Percentiles rank a stretch among this genome's conserved stretches.
Evolutionary conservation across 2,329 filamentous ascomycete species (phyloP).

Genomic region (Ophiocordyceps australis): DNA sequence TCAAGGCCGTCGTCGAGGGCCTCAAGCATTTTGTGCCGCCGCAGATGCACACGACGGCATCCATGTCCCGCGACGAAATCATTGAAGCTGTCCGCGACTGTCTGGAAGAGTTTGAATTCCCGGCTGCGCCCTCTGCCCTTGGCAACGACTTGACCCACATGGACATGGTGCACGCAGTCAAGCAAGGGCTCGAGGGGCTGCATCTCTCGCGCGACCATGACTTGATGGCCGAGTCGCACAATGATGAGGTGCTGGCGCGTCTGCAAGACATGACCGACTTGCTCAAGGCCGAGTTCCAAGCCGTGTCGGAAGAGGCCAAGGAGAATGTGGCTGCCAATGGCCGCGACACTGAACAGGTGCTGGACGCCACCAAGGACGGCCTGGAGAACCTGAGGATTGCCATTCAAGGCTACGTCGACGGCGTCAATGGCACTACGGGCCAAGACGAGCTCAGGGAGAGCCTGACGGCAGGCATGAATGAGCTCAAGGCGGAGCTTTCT

Average conservation of each 20-base stretch:
- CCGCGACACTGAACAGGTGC: slow-evolving; percentile 69
- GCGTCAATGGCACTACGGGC: slow-evolving; percentile 45
- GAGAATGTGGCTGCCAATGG: slow-evolving; percentile 65
- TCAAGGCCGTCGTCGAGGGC: slow-evolving; percentile 70
- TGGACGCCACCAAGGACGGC: slow-evolving; percentile 77
- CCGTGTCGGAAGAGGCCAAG: slow-evolving; percentile 46
- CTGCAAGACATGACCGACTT: slow-evolving; percentile 47
- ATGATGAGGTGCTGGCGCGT: slow-evolving; percentile 31
- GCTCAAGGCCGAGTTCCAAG: slow-evolving; percentile 39
- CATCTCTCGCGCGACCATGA: slow-evolving; percentile 23
- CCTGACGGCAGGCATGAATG: slow-evolving; percentile 46
- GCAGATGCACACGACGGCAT: slow-evolving; percentile 47
- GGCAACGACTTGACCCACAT: slow-evolving; percentile 36
- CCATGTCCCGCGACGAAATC: slow-evolving; percentile 65
- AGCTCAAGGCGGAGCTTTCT: slow-evolving; percentile 47
- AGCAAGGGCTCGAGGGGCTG: slow-evolving; percentile 34
- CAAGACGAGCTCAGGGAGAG: slow-evolving; percentile 66
- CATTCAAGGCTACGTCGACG: slow-evolving; percentile 67
- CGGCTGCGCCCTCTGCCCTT: slow-evolving; percentile 36
- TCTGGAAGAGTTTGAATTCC: slow-evolving; percentile 69
- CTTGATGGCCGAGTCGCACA: slow-evolving; percentile 21
- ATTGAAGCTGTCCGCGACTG: slow-evolving; percentile 72
- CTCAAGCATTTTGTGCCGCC: slow-evolving; percentile 67
- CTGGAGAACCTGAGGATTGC: slow-evolving; percentile 64
- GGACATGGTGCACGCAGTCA: slow-evolving; percentile 46